phyloP scores from a whole-genome alignment of 2,329 filamentous ascomycete species.

The Monilinia fructicola region DNA sequence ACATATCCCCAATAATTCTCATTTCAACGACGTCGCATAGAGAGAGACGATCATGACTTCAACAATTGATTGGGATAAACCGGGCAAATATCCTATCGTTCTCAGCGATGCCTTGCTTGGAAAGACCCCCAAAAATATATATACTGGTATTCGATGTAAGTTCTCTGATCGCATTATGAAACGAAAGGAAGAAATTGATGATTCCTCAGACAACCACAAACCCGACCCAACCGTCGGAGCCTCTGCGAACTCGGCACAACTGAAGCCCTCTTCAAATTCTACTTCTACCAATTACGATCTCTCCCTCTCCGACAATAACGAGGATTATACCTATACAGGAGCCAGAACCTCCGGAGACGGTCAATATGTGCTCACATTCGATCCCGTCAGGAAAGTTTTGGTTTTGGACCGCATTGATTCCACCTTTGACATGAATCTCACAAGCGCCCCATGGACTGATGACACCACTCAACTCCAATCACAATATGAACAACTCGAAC shows the following conservation, averaged over 20 bases:
- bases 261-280: constrained; percentile 49
- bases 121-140: constrained; percentile 56
- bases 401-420: constrained; percentile 79
- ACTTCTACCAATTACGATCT: constrained; percentile 47
- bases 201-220: constrained; percentile 59
- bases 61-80: constrained; percentile 58
- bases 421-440: constrained; percentile 86
- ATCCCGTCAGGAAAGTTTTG: constrained; percentile 70
- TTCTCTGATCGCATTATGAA: constrained; percentile 15
- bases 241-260: constrained; percentile 46
- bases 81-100: constrained; percentile 62
- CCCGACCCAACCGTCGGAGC: constrained; percentile 52
- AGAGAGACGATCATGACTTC: constrained; percentile 27
- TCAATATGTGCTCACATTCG: constrained; percentile 72
- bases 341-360: constrained; percentile 55
- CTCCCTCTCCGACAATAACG: constrained; percentile 52
- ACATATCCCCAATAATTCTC: background rate
- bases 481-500: constrained; percentile 63
- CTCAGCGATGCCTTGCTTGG: constrained; percentile 62
- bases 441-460: constrained; percentile 63
- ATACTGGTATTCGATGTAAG: constrained; percentile 61
- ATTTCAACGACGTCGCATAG: background rate
- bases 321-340: constrained; percentile 61
- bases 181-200: constrained; percentile 25
- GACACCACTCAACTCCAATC: constrained; percentile 63